phyloP scores from a whole-genome alignment of 2,329 filamentous ascomycete species.

The Alternaria conjuncta region DNA sequence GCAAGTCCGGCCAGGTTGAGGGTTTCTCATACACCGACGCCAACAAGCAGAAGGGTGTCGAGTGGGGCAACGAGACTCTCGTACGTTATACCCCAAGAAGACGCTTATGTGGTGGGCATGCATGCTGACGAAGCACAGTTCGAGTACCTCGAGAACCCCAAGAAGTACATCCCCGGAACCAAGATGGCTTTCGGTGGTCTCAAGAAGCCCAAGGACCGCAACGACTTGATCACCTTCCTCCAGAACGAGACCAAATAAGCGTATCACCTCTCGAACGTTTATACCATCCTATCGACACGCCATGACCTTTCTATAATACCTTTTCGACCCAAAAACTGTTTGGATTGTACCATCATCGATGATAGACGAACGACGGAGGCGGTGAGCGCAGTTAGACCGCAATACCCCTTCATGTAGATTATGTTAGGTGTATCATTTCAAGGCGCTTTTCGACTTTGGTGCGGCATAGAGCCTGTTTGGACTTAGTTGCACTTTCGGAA shows the following conservation, averaged over 20 bases:
- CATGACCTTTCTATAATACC: slow-evolving; percentile 38
- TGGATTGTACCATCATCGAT: slow-evolving; percentile 48
- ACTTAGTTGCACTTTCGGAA: slow-evolving; percentile 46
- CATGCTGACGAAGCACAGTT: slow-evolving; percentile 64
- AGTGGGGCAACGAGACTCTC: slow-evolving; percentile 85
- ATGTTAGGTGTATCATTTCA: slow-evolving; percentile 44
- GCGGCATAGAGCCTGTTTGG: slow-evolving; percentile 44
- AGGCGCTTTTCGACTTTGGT: slow-evolving; percentile 42
- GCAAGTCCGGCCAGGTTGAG: slow-evolving; percentile 87
- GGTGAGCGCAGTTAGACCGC: slow-evolving; percentile 27
- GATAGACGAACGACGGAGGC: slow-evolving; percentile 51
- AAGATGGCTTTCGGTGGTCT: slow-evolving; percentile 99
- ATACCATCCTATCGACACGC: slow-evolving; percentile 24
- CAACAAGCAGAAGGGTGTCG: slow-evolving; percentile 96
- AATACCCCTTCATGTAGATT: slow-evolving; percentile 42
- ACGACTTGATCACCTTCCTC: slow-evolving; percentile 93
- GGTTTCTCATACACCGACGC: slow-evolving; percentile 98
- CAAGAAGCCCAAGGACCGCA: slow-evolving; percentile 99
- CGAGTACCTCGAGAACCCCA: slow-evolving; percentile 99
- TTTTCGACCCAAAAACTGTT: slow-evolving; percentile 30
- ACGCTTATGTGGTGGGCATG: background rate
- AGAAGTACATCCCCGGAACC: slow-evolving; percentile 99
- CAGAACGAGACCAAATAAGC: slow-evolving; percentile 73
- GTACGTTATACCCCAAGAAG: slow-evolving; percentile 58
- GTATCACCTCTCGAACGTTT: slow-evolving; percentile 30